Base-by-base conservation (phyloP, 176 grass and related monocot species). In the Microstegium vimineum region DNA sequence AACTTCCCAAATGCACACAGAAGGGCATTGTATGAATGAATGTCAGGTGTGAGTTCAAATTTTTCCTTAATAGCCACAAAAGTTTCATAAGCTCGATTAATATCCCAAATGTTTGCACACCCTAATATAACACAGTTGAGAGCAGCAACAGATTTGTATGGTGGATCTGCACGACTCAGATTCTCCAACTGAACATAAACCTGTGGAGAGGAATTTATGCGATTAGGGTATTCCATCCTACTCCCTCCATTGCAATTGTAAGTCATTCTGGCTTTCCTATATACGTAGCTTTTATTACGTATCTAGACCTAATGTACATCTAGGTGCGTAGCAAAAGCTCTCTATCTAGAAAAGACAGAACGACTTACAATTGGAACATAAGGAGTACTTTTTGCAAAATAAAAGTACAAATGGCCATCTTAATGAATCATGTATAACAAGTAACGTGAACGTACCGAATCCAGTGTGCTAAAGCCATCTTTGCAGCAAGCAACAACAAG, bases 81-180 rank as follows among this genome's bases (percentile, higher is more conserved):
- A 80, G 97, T 99, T 81, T 99, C 93, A 18, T 96, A 99, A 75
- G 97, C 91, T 73, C 91, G 91, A 17, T 94, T 93, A 69, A 99
- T 86, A 87, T 99, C 93, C 97, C 97, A 96, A 86, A 99, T 95
- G 82, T 96, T 95, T 83, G 93, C 89, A 85, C 97, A 95, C 41
- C 93, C 97, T 73, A 96, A 87, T 86, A 99, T 77, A 57, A 99
- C 96, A 86, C 97, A 99, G 84, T 99, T 99, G 57, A 99, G 80
- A 87, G 97, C 93, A 85, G 91, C 87, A 85, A 90, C 82, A 70
- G 93, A 95, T 87, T 92, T 99, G 91, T 95, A 99, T 22, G 93
- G 91, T 33, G 91, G 89, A 76, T 95, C 93, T 35, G 85, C 87
- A 23, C 25, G 64, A 83, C 89, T 92, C 74, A 94, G 83, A 70